A percentile compares a stretch with the other conserved stretches of the same genome.
Evolutionary conservation across 2,329 filamentous ascomycete species (phyloP).

Genomic region (Fusarium hainanense): DNA sequence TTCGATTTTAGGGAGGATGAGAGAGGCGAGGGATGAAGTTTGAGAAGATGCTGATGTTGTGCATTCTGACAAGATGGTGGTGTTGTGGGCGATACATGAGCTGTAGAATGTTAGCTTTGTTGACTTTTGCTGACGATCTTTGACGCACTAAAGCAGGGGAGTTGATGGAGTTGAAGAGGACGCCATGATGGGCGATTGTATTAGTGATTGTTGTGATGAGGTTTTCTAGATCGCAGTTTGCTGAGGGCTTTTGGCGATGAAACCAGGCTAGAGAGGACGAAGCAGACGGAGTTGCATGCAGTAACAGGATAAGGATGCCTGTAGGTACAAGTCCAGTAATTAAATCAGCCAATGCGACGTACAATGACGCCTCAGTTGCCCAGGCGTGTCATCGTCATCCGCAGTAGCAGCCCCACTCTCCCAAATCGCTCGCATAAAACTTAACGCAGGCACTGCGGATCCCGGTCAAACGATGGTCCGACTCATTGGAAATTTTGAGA

Average conservation of each 20-base stretch:
- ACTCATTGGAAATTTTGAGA: slow-evolving; percentile 37
- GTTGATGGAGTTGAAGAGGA: slow-evolving; percentile 76
- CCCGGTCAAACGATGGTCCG: slow-evolving; percentile 40
- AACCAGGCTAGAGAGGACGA: slow-evolving; percentile 3
- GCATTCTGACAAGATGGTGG: slow-evolving; percentile 93
- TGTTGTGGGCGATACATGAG: slow-evolving; percentile 93
- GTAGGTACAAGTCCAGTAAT: neutral
- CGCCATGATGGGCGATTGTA: slow-evolving; percentile 64
- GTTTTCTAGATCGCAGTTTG: neutral
- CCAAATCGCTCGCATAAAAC: neutral
- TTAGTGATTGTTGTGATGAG: neutral
- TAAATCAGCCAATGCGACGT: neutral
- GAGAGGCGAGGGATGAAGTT: slow-evolving; percentile 86
- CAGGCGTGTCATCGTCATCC: slow-evolving; percentile 39
- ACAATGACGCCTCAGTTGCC: slow-evolving; percentile 40
- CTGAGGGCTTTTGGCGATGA: neutral
- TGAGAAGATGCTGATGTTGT: slow-evolving; percentile 85
- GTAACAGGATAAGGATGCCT: neutral
- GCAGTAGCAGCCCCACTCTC: slow-evolving; percentile 30
- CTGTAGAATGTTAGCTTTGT: slow-evolving; percentile 57
- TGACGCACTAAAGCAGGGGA: slow-evolving; percentile 77
- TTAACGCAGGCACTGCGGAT: slow-evolving; percentile 5
- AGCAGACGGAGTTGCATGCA: slow-evolving; percentile 1
- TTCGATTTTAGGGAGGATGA: slow-evolving; percentile 94
- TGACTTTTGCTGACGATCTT: neutral